Conservation (phyloP, 495 filamentous ascomycete genomes). For the Aspergillus indologenus region DNA sequence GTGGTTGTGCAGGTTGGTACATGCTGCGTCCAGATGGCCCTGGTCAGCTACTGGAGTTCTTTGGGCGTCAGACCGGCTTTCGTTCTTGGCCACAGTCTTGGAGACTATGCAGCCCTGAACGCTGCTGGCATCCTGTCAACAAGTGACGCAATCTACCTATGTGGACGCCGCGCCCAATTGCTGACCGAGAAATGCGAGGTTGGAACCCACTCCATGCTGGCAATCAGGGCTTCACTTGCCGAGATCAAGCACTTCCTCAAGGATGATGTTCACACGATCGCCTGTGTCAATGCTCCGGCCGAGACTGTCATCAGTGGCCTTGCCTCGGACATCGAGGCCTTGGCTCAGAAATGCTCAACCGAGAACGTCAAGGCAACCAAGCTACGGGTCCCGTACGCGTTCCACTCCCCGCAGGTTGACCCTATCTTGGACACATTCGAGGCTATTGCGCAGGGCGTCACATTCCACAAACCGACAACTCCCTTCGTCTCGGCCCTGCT, state of each 20-base stretch:
- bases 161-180: conserved; percentile 70
- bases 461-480: conserved; percentile 58
- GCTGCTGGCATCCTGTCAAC: conserved; percentile 73
- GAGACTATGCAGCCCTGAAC: conserved; percentile 79
- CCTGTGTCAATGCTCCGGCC: conserved; percentile 47
- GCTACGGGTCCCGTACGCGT: conserved; percentile 69
- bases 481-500: conserved; percentile 70
- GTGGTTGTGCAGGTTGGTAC: conserved; percentile 76
- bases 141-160: conserved; percentile 67
- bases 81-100: conserved; percentile 74
- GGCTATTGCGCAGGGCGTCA: conserved; percentile 50
- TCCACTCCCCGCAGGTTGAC: conserved; percentile 75
- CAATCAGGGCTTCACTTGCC: conserved; percentile 34
- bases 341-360: conserved; percentile 55
- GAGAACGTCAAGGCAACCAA: conserved; percentile 60
- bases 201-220: conserved; percentile 63
- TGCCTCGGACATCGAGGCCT: conserved; percentile 50
- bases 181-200: conserved; percentile 67
- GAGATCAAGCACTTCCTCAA: conserved; percentile 25
- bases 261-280: conserved; percentile 36
- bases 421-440: conserved; percentile 65
- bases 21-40: conserved; percentile 78
- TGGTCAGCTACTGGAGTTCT: conserved; percentile 74
- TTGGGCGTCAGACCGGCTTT: conserved; percentile 74
- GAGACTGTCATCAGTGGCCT: conserved; percentile 49